Evolutionary conservation across 345 rosid species (phyloP), one percentile per base, ranked within the genome.

Genomic region (Ricinus communis): DNA sequence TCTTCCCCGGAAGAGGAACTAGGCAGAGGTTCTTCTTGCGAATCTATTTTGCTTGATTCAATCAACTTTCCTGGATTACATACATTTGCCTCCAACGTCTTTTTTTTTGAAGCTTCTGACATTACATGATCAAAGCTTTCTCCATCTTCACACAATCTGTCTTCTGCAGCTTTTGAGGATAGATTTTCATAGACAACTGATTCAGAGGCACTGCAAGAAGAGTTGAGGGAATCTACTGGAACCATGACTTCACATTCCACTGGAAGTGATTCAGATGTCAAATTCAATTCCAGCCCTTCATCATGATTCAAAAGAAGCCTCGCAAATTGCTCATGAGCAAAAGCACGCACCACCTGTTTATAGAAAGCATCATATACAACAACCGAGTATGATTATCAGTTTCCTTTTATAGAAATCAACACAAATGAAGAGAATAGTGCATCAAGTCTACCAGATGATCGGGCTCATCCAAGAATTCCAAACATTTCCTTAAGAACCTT

Each of bases 281-380:
- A 79, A 77, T 86, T 78, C 79, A 87, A 79, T 76, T 86, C 93
- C 59, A 82, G 46, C 74, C 82, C 90, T 53, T 90, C 90, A 15
- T 83, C 94, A 78, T 82, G 76, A 78, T 80, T 85, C 75, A 94
- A 80, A 74, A 94, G 90, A 50, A 94, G 95, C 80, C 98, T 82
- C 55, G 98, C 98, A 76, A 87, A 94, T 73, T 94, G 96, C 69
- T 94, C 98, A 65, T 94, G 98, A 70, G 98, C 98, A 73, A 75
- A 83, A 60, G 98, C 96, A 49, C 98, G 96, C 40, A 94, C 90
- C 72, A 91, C 95, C 97, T 94, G 79, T 73, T 76, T 64, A 74
- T 40, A 77, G 30, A 31, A 71, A 78, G 70, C 51, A 68, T 61
- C 54, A 80, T 10, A 24, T 24, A 25, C 45, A 28, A 30, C 46